phyloP scores from a whole-genome alignment of 306 rosid species.

The Vigna hirtella region DNA sequence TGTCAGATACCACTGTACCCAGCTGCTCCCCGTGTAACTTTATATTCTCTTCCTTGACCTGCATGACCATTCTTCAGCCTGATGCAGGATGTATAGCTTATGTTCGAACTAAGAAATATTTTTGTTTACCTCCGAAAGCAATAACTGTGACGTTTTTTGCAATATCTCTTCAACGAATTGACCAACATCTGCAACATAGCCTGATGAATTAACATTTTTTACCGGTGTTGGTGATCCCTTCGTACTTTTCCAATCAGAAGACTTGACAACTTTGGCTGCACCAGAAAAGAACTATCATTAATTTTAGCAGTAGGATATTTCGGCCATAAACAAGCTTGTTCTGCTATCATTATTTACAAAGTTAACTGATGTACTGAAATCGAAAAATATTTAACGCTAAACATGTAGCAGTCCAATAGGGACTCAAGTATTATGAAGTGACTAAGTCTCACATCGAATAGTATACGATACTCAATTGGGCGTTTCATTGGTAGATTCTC shows the following conservation, averaged over 20 bases:
- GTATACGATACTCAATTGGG: too few species aligned
- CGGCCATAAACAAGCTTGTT: constrained; percentile 26
- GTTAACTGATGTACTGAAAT: constrained; percentile 13
- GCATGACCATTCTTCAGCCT: constrained; percentile 45
- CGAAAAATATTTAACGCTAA: not conserved
- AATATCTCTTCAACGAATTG: constrained; percentile 79
- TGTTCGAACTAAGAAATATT: constrained; percentile 19
- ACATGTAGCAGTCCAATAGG: constrained; percentile 2
- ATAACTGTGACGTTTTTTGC: constrained; percentile 67
- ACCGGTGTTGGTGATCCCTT: constrained; percentile 63
- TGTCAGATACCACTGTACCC: constrained; percentile 65
- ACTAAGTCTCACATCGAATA: too few species aligned
- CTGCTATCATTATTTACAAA: constrained; percentile 4
- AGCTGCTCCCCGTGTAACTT: constrained; percentile 70
- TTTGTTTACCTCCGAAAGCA: constrained; percentile 74
- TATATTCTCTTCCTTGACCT: constrained; percentile 72
- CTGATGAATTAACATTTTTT: constrained; percentile 45
- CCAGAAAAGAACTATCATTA: constrained; percentile 29
- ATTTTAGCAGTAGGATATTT: constrained; percentile 10
- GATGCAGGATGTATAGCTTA: not conserved
- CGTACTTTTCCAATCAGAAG: constrained; percentile 48
- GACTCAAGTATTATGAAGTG: too few species aligned
- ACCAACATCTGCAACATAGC: constrained; percentile 65
- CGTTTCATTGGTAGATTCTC: too few species aligned
- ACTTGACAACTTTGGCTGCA: constrained; percentile 60